Percentiles rank a stretch among this genome's conserved stretches.
Evolutionary conservation across 768 basidiomycete species (phyloP).

Genomic region (Russula lepida): DNA sequence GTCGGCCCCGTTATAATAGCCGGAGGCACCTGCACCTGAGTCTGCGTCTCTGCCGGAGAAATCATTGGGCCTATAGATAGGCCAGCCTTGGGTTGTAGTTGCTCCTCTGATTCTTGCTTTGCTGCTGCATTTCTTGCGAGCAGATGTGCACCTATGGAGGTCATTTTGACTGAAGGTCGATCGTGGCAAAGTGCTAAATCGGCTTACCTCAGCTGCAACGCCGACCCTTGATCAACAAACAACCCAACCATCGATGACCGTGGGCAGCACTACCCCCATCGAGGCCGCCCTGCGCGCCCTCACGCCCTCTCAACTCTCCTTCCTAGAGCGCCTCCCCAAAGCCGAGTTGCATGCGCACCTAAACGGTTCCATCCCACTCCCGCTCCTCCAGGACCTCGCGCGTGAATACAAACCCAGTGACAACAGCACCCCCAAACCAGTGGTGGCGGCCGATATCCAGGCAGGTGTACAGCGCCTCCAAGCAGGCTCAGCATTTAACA

Average conservation of each 20-base stretch:
- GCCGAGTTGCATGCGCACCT: conserved; percentile 84
- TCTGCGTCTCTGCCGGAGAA: background rate
- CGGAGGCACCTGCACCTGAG: background rate
- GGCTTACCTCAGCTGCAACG: background rate
- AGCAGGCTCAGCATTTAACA: conserved; percentile 37
- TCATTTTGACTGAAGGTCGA: conserved; percentile 4
- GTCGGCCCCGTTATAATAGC: conserved; percentile 16
- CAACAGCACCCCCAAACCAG: background rate
- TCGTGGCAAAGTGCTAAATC: background rate
- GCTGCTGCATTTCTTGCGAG: background rate
- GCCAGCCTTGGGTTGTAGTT: background rate
- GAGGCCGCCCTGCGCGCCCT: conserved; percentile 49
- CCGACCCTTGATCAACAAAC: background rate
- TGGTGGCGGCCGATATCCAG: conserved; percentile 26
- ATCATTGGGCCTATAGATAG: conserved; percentile 21
- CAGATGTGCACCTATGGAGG: conserved; percentile 23
- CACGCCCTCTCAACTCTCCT: conserved; percentile 40
- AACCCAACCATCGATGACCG: background rate
- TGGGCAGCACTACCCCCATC: conserved; percentile 22
- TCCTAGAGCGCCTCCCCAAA: conserved; percentile 61
- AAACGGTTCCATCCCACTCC: conserved; percentile 74
- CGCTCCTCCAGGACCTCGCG: conserved; percentile 54
- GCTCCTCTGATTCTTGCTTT: background rate
- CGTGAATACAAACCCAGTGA: conserved; percentile 26
- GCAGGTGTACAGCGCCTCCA: conserved; percentile 37